Evolutionary conservation across 1,284 basidiomycete species (phyloP).

Genomic region (Quambalaria eucalypti): DNA sequence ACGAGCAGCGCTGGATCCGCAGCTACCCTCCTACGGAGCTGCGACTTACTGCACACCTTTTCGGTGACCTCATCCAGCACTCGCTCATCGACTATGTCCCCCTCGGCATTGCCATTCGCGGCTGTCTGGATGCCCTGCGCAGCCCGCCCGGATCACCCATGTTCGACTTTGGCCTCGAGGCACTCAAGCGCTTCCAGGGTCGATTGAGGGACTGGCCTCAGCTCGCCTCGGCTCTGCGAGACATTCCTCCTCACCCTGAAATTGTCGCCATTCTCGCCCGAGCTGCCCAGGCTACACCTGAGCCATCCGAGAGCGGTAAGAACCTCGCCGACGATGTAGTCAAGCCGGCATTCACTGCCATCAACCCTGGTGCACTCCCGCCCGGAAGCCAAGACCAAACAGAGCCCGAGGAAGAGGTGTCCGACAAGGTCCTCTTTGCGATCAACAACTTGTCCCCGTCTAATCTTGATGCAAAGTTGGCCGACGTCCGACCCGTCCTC

Average conservation of each 20-base stretch:
- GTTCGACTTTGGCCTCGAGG: slow-evolving; percentile 91
- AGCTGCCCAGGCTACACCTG: slow-evolving; percentile 20
- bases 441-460: slow-evolving; percentile 93
- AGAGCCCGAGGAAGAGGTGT: slow-evolving; percentile 72
- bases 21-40: slow-evolving; percentile 90
- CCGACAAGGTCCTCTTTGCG: slow-evolving; percentile 93
- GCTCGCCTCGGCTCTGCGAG: slow-evolving; percentile 76
- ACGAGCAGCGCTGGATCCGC: slow-evolving; percentile 99
- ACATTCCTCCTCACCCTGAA: slow-evolving; percentile 77
- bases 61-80: slow-evolving; percentile 89
- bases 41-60: slow-evolving; percentile 89
- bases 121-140: slow-evolving; percentile 79
- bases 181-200: slow-evolving; percentile 75
- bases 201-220: slow-evolving; percentile 88
- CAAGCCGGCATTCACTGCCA: slow-evolving; percentile 49
- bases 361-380: slow-evolving; percentile 48
- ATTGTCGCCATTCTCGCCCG: slow-evolving; percentile 50
- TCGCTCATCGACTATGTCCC: slow-evolving; percentile 90
- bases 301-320: slow-evolving; percentile 7
- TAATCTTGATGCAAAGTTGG: slow-evolving; percentile 69
- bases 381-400: slow-evolving; percentile 17
- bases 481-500: slow-evolving; percentile 28
- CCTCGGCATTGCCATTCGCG: slow-evolving; percentile 91
- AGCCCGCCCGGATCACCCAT: slow-evolving; percentile 74
- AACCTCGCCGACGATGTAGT: slow-evolving; percentile 28